phyloP scores from a whole-genome alignment of 352 stramenopile species.

The Pythium sukuiense region DNA sequence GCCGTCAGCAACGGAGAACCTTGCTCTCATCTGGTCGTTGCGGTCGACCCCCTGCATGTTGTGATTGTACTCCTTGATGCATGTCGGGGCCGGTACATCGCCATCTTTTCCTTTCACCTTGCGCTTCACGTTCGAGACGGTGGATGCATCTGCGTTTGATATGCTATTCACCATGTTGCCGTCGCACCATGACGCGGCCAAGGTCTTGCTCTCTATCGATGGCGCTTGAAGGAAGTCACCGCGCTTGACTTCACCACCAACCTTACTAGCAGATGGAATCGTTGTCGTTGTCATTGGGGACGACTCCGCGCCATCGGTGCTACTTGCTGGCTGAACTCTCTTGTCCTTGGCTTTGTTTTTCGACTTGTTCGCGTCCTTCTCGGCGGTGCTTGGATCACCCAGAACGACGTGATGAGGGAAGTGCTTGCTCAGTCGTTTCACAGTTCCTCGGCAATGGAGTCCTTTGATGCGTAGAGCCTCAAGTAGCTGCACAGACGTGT shows the following conservation, averaged over 20 bases:
- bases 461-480: constrained; percentile 24
- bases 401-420: constrained; percentile 26
- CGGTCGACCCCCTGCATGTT: constrained; percentile 38
- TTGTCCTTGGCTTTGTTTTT: not conserved
- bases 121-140: constrained; percentile 3
- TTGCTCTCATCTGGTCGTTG: constrained; percentile 31
- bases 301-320: too few species aligned
- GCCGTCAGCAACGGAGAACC: constrained; percentile 29
- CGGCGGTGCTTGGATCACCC: not conserved
- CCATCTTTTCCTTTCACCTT: constrained; percentile 5
- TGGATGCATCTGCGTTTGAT: constrained; percentile 27
- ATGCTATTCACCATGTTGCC: constrained; percentile 28
- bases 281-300: not conserved
- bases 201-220: constrained; percentile 11
- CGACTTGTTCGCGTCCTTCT: not conserved
- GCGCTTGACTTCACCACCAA: constrained; percentile 5
- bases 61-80: constrained; percentile 32
- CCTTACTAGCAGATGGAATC: not conserved
- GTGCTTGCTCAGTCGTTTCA: constrained; percentile 24
- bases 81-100: constrained; percentile 7
- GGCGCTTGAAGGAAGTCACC: constrained; percentile 21
- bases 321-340: not conserved
- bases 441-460: constrained; percentile 26
- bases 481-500: constrained; percentile 33
- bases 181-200: constrained; percentile 32